These are phyloP conservation scores for Macrolepiota dolichaula DNA, from an alignment of 768 basidiomycete genomes.

Conservation along the genomic window DNA sequence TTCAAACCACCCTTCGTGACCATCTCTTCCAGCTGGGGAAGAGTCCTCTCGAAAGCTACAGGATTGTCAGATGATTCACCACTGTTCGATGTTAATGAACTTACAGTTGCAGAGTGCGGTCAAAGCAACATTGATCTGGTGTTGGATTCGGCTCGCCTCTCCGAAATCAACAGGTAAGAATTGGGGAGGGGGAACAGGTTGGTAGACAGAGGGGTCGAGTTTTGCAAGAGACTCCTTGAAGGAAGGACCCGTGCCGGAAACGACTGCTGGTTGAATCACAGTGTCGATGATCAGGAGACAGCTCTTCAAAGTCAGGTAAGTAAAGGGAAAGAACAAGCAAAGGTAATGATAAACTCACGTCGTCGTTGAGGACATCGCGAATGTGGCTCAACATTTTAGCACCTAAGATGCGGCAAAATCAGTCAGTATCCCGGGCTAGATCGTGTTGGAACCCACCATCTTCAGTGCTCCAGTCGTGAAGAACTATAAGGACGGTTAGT, in stretches of 20 bases:
- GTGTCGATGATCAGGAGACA: constrained; percentile 34
- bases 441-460: constrained; percentile 18
- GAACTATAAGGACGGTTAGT: constrained; percentile 18
- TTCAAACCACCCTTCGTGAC: constrained; percentile 31
- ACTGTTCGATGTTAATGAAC: neutral
- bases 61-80: neutral
- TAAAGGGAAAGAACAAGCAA: neutral
- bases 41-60: constrained; percentile 33
- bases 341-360: constrained; percentile 18
- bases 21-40: constrained; percentile 34
- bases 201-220: constrained; percentile 25
- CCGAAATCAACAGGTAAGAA: constrained; percentile 37
- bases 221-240: constrained; percentile 22
- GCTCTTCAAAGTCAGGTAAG: constrained; percentile 20
- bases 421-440: neutral
- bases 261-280: constrained; percentile 30
- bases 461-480: constrained; percentile 36
- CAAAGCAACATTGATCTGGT: constrained; percentile 33
- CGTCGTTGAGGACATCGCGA: constrained; percentile 29
- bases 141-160: constrained; percentile 32
- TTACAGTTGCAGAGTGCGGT: constrained; percentile 33
- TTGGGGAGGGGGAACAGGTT: constrained; percentile 30
- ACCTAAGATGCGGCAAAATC: constrained; percentile 16
- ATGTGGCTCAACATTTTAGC: constrained; percentile 34
- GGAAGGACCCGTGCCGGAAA: constrained; percentile 22